Base-by-base conservation (phyloP, 192 early-diverging fungal genomes). In the Cetraspora pellucida region DNA sequence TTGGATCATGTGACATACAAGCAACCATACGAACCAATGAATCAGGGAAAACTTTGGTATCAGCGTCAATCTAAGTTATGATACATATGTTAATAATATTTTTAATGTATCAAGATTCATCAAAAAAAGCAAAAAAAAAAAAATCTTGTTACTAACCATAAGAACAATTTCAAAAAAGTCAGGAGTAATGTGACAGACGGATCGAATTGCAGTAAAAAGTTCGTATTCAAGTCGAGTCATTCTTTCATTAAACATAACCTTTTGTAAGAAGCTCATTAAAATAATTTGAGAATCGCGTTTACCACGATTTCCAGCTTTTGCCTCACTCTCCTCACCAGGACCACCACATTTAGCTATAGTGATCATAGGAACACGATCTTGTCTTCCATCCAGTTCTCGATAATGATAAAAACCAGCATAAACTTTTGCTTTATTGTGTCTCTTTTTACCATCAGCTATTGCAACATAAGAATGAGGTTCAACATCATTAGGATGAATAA, bases 261-360 rank as follows among this genome's bases (percentile, higher is more conserved):
- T 93, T 85, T 94, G 91, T 81, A 98, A 79, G 82, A 98, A 98
- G 72, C 92, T 92, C 95, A 98, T 97, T 45, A 98, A 84, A 68
- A 98, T 87, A 64, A 99, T 90, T 83, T 99, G 97, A 11, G 95
- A 96, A 81, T 99, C 97, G 43, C 97, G 92, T 87, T 98, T 98
- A 59, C 97, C 97, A 77, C 97, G 87, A 81, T 94, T 94, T 23
- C 93, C 93, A 28, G 93, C 91, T 82, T 93, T 94, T 47, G 78
- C 70, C 59, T 89, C 85, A 54, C 79, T 82, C 30, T 83, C 76
- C 78, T 91, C 90, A 11, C 83, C 88, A 52, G 89, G 85, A 1
- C 86, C 85, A 67, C 93, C 93, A 80, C 87, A 88, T 81, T 93
- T 93, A 77, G 90, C 88, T 30, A 94, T 87, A 50, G 88, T 80